Conservation (phyloP, 1,139 yeast genomes). For the Taiozyma sp. region DNA sequence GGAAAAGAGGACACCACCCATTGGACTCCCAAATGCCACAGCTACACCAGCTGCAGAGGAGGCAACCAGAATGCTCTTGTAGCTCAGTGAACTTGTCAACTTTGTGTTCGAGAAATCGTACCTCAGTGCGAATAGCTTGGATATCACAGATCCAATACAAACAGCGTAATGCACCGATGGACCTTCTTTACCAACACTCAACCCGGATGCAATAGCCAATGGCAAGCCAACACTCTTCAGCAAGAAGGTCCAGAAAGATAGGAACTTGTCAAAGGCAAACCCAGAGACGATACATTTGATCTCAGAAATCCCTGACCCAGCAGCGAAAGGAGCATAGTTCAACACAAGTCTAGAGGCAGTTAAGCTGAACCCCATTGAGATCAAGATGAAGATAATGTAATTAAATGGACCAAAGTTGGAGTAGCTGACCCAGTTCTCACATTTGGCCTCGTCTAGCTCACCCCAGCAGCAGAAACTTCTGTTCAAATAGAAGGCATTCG, state of each 20-base stretch:
- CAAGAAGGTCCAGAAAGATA: conserved; percentile 66
- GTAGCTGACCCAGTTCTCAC: conserved; percentile 58
- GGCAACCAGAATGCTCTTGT: conserved; percentile 56
- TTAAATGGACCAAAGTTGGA: conserved; percentile 39
- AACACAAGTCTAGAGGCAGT: conserved; percentile 67
- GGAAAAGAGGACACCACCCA: conserved; percentile 65
- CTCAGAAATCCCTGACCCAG: conserved; percentile 97
- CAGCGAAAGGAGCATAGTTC: conserved; percentile 80
- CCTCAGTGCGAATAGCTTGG: conserved; percentile 49
- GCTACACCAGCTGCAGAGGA: conserved; percentile 70
- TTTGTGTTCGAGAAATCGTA: conserved; percentile 41
- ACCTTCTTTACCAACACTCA: conserved; percentile 67
- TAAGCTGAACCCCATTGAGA: conserved; percentile 60
- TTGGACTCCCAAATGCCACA: conserved; percentile 65
- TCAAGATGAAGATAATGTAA: conserved; percentile 53
- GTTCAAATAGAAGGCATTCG: conserved; percentile 64
- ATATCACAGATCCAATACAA: conserved; percentile 56
- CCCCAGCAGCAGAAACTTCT: conserved; percentile 82
- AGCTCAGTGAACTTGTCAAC: conserved; percentile 23
- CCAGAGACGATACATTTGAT: conserved; percentile 95
- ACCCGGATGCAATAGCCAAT: conserved; percentile 61
- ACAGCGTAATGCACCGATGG: conserved; percentile 72
- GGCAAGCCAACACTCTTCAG: conserved; percentile 84
- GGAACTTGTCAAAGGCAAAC: conserved; percentile 72
- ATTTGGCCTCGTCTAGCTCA: conserved; percentile 34